Evolutionary conservation across 1,284 basidiomycete species (phyloP).

Genomic region (Cryptococcus jaspeensis): DNA sequence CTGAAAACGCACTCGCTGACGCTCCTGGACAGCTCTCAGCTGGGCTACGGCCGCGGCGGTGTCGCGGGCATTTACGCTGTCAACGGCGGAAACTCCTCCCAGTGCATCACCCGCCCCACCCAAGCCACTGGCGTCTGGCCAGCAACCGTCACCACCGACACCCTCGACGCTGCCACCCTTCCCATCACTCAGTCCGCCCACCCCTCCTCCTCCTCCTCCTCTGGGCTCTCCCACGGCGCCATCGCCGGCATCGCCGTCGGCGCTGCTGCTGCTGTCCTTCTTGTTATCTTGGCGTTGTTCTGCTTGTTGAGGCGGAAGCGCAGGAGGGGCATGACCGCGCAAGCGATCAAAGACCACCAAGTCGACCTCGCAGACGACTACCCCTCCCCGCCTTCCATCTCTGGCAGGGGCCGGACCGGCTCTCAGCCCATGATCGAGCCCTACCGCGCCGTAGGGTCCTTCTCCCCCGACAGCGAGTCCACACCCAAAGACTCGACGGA

Average conservation of each 20-base stretch:
- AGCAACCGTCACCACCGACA: slow-evolving; percentile 19
- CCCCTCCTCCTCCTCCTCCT: background rate
- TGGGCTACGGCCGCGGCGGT: slow-evolving; percentile 33
- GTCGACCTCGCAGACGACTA: background rate
- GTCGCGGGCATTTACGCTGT: slow-evolving; percentile 35
- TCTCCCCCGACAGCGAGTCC: background rate
- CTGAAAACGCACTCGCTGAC: background rate
- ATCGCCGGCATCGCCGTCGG: slow-evolving; percentile 36
- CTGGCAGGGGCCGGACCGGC: too few relatives aligned
- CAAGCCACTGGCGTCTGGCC: slow-evolving; percentile 32
- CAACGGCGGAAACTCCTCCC: slow-evolving; percentile 2
- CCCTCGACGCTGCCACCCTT: slow-evolving; percentile 21
- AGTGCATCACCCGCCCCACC: slow-evolving; percentile 12
- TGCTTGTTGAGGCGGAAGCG: slow-evolving; percentile 27
- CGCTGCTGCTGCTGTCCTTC: slow-evolving; percentile 16
- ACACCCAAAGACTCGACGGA: too few relatives aligned
- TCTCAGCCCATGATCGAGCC: too few relatives aligned
- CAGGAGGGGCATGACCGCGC: slow-evolving; percentile 10
- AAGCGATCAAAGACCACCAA: background rate
- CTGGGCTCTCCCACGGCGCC: slow-evolving; percentile 18
- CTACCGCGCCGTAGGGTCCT: slow-evolving; percentile 11
- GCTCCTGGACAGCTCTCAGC: slow-evolving; percentile 8
- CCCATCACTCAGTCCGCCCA: slow-evolving; percentile 15
- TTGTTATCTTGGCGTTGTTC: slow-evolving; percentile 17
- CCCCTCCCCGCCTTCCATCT: too few relatives aligned